phyloP scores from a whole-genome alignment of 1,284 basidiomycete genomes.

The Peniophora sp. region DNA sequence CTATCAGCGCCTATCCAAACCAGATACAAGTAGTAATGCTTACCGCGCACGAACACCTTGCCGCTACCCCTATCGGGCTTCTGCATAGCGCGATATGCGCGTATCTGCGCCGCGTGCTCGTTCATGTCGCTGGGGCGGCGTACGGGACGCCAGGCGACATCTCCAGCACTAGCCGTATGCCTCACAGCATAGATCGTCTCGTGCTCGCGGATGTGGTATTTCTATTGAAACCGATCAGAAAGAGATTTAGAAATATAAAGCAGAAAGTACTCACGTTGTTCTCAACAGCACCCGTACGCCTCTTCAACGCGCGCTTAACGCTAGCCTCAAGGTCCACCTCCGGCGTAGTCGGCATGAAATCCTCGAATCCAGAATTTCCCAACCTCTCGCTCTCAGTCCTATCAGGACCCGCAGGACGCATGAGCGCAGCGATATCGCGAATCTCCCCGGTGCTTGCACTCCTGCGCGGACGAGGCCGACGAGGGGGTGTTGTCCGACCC shows the following conservation, averaged over 20 bases:
- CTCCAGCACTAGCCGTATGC: constrained; percentile 66
- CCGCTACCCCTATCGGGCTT: constrained; percentile 76
- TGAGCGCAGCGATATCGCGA: constrained; percentile 27
- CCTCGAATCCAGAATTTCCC: constrained; percentile 35
- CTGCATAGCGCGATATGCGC: constrained; percentile 70
- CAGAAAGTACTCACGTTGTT: constrained; percentile 35
- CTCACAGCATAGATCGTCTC: constrained; percentile 75
- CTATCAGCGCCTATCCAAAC: constrained; percentile 2
- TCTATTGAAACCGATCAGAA: constrained; percentile 17
- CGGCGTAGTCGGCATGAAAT: constrained; percentile 24
- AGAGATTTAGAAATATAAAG: constrained; percentile 2
- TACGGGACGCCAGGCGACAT: constrained; percentile 86
- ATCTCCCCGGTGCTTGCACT: constrained; percentile 72
- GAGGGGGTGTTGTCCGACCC: constrained; percentile 17
- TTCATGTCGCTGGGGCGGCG: constrained; percentile 93
- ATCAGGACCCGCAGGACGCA: constrained; percentile 5
- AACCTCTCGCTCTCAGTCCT: constrained; percentile 20
- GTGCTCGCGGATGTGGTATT: constrained; percentile 63
- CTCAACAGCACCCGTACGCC: constrained; percentile 35
- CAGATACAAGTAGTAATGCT: constrained; percentile 10
- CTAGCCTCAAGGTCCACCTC: constrained; percentile 55
- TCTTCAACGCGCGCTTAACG: constrained; percentile 62
- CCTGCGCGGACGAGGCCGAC: constrained; percentile 47
- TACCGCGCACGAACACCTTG: constrained; percentile 91
- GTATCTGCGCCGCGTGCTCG: constrained; percentile 86